These are phyloP conservation scores for Talaromyces adpressus DNA, from an alignment of 495 filamentous ascomycete genomes.

Conservation along the genomic window DNA sequence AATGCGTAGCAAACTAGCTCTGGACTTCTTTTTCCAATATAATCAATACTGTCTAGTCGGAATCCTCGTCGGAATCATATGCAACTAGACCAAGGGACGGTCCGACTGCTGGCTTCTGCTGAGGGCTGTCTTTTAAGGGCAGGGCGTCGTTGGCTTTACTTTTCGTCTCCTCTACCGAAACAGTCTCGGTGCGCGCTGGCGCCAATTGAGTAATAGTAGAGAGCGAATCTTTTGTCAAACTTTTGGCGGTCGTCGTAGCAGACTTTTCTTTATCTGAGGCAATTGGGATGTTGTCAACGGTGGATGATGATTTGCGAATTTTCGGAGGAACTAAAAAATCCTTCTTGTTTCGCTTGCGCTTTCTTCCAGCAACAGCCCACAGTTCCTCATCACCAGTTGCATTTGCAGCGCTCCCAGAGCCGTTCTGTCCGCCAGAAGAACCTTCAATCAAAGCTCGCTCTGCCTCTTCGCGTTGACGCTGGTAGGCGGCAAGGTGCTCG, in stretches of 20 bases:
- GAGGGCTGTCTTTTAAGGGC: not conserved
- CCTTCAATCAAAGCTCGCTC: slow-evolving; percentile 45
- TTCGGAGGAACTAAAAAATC: slow-evolving; percentile 51
- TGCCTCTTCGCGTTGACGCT: slow-evolving; percentile 58
- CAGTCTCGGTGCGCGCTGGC: not conserved
- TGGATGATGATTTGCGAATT: slow-evolving; percentile 42
- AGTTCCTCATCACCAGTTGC: slow-evolving; percentile 36
- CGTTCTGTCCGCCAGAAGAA: slow-evolving; percentile 25
- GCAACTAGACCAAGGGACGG: slow-evolving; percentile 19
- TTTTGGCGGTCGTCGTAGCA: not conserved
- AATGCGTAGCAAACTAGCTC: slow-evolving; percentile 10
- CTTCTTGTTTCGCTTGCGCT: slow-evolving; percentile 53
- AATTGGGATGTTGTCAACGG: slow-evolving; percentile 1
- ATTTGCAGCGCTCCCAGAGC: slow-evolving; percentile 18
- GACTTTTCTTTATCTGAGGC: not conserved
- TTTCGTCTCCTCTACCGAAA: not conserved
- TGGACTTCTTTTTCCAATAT: not conserved
- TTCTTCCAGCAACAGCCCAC: slow-evolving; percentile 49
- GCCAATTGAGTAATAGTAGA: not conserved
- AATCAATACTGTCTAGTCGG: slow-evolving; percentile 14
- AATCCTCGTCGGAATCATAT: slow-evolving; percentile 38
- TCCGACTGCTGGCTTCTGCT: slow-evolving; percentile 13
- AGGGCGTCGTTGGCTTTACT: not conserved
- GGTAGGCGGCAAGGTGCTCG: slow-evolving; percentile 64
- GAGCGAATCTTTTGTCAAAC: not conserved